Base-by-base conservation (phyloP, 1,284 basidiomycete species). In the Fomitopsis pinicola region DNA sequence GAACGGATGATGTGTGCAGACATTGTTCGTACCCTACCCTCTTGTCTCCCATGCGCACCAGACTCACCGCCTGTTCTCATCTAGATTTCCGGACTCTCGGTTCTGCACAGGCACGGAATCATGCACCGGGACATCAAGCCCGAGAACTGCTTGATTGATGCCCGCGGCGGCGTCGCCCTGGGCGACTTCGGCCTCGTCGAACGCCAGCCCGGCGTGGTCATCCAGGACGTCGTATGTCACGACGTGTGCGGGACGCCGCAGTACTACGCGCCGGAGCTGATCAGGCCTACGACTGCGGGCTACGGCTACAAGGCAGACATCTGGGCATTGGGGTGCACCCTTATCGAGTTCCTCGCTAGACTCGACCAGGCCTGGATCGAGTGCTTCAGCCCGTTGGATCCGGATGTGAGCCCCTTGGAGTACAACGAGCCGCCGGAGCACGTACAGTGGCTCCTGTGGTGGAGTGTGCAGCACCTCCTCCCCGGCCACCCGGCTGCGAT, bases 141-240 rank as follows among this genome's bases (percentile, higher is more conserved):
- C 3, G 83, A 84, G 62, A 87, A 87, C 73, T 84, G 87, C 64
- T 75, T 87, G 59, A 77, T 87, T 59, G 83, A 85, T 66, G 80
- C 80, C 19, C 82, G 82, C 1, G 85, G 85, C 8, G 83, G 85
- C 70, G 80, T 85, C 52, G 82, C 84, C 83, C 71, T 76, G 84
- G 48, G 81, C 76, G 48, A 71, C 56, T 69, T 67, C 38, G 69
- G 69, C n/a, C 55, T 71, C 17, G 19, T 12, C 33, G 12, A 9
- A 15, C 15, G 19, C 28, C 33, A 12, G 8, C 8, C 3, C 26
- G 42, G 14, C 22, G 9, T 26, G 26, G 33, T 52, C 48, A 36
- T 12, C 12, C n/a, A 26, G 17, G 42, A 54, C 22, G 5, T 40
- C 38, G 6, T 40, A 14, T 40, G 38, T 8, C 38, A 8, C 38